These are phyloP conservation scores for Sicyos baderoa DNA, from an alignment of 306 rosid species.

Conservation along the genomic window DNA sequence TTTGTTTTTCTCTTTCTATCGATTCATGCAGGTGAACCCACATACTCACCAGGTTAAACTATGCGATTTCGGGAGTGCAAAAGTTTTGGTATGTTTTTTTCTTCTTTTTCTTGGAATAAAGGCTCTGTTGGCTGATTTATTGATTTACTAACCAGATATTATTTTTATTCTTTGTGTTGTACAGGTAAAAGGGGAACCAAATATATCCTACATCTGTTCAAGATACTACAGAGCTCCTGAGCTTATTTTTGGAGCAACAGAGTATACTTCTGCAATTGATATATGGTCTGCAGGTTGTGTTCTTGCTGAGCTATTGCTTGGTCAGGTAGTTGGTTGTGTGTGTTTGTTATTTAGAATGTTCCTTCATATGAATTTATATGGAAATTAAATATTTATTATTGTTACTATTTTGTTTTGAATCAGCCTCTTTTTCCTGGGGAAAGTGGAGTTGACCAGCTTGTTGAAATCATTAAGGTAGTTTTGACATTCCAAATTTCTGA, in stretches of 20 bases:
- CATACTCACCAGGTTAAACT: conserved; percentile 95
- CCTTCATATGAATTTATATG: conserved; percentile 11
- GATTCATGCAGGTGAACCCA: conserved; percentile 72
- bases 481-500: conserved; percentile 10
- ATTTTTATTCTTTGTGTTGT: conserved; percentile 21
- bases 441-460: conserved; percentile 97
- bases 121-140: conserved; percentile 12
- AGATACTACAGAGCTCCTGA: conserved; percentile 96
- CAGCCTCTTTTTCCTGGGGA: conserved; percentile 98
- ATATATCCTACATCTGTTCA: conserved; percentile 90
- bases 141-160: background rate
- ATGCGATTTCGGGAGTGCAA: conserved; percentile 96
- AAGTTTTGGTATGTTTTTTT: conserved; percentile 65
- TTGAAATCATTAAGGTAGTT: conserved; percentile 90
- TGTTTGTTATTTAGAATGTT: conserved; percentile 1
- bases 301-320: conserved; percentile 88
- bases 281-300: conserved; percentile 97
- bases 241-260: conserved; percentile 98
- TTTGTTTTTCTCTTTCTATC: background rate
- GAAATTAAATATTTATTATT: background rate
- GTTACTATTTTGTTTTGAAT: background rate
- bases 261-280: conserved; percentile 86
- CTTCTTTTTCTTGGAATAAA: background rate
- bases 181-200: conserved; percentile 96
- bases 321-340: conserved; percentile 57